These are phyloP conservation scores for Coccomyxa sp. DNA, from an alignment of 139 green algal genomes.

Conservation along the genomic window DNA sequence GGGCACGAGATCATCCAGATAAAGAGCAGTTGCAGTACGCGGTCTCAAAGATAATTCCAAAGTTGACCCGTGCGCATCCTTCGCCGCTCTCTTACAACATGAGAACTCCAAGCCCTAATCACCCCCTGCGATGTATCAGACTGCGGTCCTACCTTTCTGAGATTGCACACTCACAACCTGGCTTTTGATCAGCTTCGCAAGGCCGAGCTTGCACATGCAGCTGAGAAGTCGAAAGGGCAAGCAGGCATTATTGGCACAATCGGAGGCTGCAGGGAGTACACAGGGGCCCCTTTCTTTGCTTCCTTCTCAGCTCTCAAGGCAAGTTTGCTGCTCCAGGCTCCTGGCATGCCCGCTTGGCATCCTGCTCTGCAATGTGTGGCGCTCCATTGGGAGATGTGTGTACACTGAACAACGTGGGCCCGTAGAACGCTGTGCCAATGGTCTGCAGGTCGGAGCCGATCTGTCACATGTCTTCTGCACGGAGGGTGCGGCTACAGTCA, in stretches of 20 bases:
- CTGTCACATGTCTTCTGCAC: slow-evolving; percentile 91
- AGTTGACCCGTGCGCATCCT: neutral
- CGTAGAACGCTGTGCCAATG: neutral
- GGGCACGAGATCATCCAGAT: too few species aligned
- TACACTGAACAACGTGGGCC: too few species aligned
- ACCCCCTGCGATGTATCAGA: too few species aligned
- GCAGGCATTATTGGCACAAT: slow-evolving; percentile 91
- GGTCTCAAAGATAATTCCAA: slow-evolving; percentile 10
- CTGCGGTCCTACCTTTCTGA: neutral
- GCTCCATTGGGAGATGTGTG: neutral
- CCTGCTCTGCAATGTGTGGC: neutral
- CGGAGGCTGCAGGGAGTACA: slow-evolving; percentile 92
- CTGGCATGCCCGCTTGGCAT: neutral
- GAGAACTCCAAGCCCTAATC: too few species aligned
- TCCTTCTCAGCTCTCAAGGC: slow-evolving; percentile 75
- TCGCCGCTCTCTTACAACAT: neutral
- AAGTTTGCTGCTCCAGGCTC: neutral
- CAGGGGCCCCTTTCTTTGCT: slow-evolving; percentile 94
- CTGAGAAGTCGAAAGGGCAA: slow-evolving; percentile 78
- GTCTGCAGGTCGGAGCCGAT: slow-evolving; percentile 72
- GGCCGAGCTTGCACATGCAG: slow-evolving; percentile 20
- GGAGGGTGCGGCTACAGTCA: slow-evolving; percentile 69
- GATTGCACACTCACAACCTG: neutral
- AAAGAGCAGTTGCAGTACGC: neutral
- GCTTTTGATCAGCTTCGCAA: neutral